Evolutionary conservation across 306 rosid species (phyloP), one percentile per base, ranked within the genome.

Genomic region (Vicia faba): DNA sequence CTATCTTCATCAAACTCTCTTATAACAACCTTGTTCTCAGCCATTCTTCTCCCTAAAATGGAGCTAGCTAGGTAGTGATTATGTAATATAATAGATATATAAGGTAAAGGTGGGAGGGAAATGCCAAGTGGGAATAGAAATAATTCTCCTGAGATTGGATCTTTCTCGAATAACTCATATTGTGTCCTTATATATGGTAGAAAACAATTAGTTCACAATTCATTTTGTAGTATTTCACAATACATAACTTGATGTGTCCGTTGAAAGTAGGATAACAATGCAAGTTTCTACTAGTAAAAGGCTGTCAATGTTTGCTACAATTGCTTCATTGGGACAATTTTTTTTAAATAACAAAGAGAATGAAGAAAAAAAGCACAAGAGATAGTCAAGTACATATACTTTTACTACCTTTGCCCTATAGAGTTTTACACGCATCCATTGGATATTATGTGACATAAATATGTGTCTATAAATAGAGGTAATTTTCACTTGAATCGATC

Each of bases 1-100:
- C 75, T 86, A 39, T 76, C 83, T 76, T 79, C 89, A 66, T 72
- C 84, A 81, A 81, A 84, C 75, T 89, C 91, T 78, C 89, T 89
- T 62, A 89, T 72, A 11, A 71, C 49, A 71, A 89, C 68, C 65
- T 69, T 81, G 61, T 70, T 83, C 66, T 60, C 80, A 60, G 68
- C 92, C 91, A 81, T 87, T 56, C 61, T 71, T 70, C 68, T 36
- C 41, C 58, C 60, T 61, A 23, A 7, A 72, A 69, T 71, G 69
- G 50, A 51, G 2, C 61, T 61, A 29, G 9, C 45, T 49, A 70
- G 75, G 26, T 40, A 71, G 58, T 71, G 75, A 54, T 57, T 43
- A 39, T 39, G 44, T 11, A 39, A 10, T 39, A 64, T 51, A 60
- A 26, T 39, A 33, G 62, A 43, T 20, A 63, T 77, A 57, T 67